phyloP scores from a whole-genome alignment of 768 basidiomycete genomes.

The Leccinum variicolor region DNA sequence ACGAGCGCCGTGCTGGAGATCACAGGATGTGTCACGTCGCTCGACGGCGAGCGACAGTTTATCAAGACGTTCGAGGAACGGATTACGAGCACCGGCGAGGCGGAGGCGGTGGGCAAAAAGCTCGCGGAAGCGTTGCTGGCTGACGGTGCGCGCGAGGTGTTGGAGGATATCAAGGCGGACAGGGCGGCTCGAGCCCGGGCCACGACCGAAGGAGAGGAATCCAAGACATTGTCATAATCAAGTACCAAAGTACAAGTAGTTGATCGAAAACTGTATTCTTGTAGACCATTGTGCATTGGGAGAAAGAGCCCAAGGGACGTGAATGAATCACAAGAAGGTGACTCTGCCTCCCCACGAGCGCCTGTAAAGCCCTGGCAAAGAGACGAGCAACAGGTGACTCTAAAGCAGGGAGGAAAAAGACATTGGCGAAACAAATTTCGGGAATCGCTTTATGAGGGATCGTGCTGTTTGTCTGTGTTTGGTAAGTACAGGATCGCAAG shows the following conservation, averaged over 20 bases:
- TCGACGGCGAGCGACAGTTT: constrained; percentile 73
- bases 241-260: background rate
- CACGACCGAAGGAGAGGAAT: constrained; percentile 33
- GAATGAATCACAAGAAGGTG: constrained; percentile 26
- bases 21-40: constrained; percentile 79
- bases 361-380: constrained; percentile 47
- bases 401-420: constrained; percentile 54
- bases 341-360: constrained; percentile 70
- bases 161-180: constrained; percentile 80
- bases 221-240: constrained; percentile 4
- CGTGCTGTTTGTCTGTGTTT: constrained; percentile 38
- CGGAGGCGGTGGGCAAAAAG: constrained; percentile 62
- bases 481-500: constrained; percentile 11
- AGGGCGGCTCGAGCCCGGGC: constrained; percentile 47
- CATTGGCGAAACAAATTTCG: constrained; percentile 23
- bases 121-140: constrained; percentile 65
- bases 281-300: constrained; percentile 20
- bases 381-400: constrained; percentile 62
- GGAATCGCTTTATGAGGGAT: constrained; percentile 27
- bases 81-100: constrained; percentile 54
- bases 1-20: constrained; percentile 50
- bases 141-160: constrained; percentile 70
- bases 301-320: constrained; percentile 10
- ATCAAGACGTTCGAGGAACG: constrained; percentile 54
- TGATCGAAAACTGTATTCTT: constrained; percentile 18